Percentiles rank a stretch among this genome's conserved stretches.
These are phyloP conservation scores for Diaporthe citrichinensis DNA, from an alignment of 2,329 filamentous ascomycete species.

Conservation along the genomic window DNA sequence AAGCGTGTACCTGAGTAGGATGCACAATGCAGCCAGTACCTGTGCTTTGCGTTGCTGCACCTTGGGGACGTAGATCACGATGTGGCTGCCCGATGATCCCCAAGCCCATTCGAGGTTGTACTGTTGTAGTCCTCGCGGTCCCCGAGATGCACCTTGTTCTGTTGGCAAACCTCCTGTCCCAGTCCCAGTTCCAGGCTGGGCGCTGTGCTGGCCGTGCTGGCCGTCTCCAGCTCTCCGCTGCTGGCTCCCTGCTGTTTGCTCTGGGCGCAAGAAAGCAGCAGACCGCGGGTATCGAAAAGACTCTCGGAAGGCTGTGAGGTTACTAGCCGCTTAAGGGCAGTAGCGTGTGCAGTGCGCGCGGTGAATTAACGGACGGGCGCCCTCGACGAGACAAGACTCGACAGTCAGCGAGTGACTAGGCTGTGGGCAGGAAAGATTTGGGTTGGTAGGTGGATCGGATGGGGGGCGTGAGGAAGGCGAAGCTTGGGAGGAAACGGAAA, in stretches of 20 bases:
- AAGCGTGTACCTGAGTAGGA: constrained; percentile 30
- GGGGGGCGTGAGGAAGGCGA: constrained; percentile 12
- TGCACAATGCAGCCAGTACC: constrained; percentile 31
- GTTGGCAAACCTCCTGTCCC: constrained; percentile 9
- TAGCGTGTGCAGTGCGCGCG: constrained; percentile 23
- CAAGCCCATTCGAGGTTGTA: constrained; percentile 23
- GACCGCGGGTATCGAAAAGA: constrained; percentile 4
- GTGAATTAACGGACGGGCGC: constrained; percentile 4
- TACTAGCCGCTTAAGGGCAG: constrained; percentile 8
- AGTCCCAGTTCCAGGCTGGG: background rate
- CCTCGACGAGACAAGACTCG: constrained; percentile 20
- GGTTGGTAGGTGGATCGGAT: constrained; percentile 32
- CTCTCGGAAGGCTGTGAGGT: background rate
- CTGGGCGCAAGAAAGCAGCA: background rate
- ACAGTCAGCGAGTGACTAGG: constrained; percentile 10
- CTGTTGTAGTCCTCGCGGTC: constrained; percentile 20
- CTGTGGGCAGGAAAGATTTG: constrained; percentile 20
- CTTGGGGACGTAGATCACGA: constrained; percentile 28
- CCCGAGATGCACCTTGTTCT: constrained; percentile 16
- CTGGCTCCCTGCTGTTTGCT: background rate
- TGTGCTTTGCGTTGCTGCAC: constrained; percentile 31
- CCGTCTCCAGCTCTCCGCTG: constrained; percentile 6
- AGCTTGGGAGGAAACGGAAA: constrained; percentile 39
- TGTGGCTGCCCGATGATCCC: constrained; percentile 32
- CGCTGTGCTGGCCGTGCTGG: constrained; percentile 13